Base-by-base conservation (phyloP, 2,329 filamentous ascomycete genomes). In the Beauveria caledonica region DNA sequence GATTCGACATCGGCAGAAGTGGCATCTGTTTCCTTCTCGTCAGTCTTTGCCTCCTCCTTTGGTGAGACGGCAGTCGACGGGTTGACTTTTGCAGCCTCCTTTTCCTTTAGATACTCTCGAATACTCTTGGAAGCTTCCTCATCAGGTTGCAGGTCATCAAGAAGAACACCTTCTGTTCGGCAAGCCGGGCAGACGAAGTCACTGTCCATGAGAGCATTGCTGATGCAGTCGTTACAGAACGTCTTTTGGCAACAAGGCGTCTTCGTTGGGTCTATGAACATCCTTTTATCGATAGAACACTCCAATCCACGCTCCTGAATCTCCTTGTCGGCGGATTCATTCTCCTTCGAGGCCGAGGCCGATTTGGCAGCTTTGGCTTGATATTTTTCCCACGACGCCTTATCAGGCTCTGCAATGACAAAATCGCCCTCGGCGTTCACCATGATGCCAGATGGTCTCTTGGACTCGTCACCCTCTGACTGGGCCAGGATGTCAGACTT, bases 221-320 rank as follows among this genome's bases (percentile, higher is more conserved):
- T 95, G 78, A 99, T 97, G 88, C 94, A 99, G 74, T 97, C 92
- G 85, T 94, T 94, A 83, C 94, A 99, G 82, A 96, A 99, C 72
- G 92, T 97, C 84, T 89, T 95, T 78, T 89, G 85, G 82, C 94
- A 99, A 84, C 94, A 99, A 67, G 94, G 93, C 72, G 94, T 97
- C 85, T 96, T 96, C 83, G 95, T 94, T 83, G 94, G 93, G 75
- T 97, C 91, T 86, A 95, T 87, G 78, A 97, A 97, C 84, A 96
- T 88, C 76, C 90, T 92, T 78, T 95, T 95, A 86, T 97, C 94
- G 81, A 97, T 89, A 66, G 92, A 84, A 80, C 94, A 99, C 76
- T 94, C 88, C 72, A 99, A 80, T 66, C 93, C 93, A 69, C 85
- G 87, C 74, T 94, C 89, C 76, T 91, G 88, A 68, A 96, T 78